Base-by-base conservation (phyloP, 202 grass and related monocot species). In the Panicum virgatum region DNA sequence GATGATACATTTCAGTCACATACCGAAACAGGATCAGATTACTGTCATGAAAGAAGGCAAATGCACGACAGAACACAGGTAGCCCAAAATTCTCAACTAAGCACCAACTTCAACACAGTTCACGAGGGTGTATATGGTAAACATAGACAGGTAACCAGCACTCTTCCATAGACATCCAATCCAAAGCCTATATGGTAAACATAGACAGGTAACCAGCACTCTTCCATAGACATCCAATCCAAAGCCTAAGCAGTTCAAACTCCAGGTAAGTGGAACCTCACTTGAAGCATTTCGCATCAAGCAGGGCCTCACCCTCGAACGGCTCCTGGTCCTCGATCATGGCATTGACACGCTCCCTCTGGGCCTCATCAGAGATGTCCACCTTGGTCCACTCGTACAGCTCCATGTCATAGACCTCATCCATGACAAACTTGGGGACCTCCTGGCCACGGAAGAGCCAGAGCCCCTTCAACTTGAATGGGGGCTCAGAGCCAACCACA, bases 241-340 rank as follows among this genome's bases (percentile, higher is more conserved):
- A 77, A 72, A 58, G 66, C n/a, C 77, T 82, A 60, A 38, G 64
- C 57, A 50, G 19, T 59, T 81, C 38, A 58, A 22, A 6, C 43
- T 51, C 57, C 2, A 39, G 5, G 14, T n/a, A 66, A 43, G 19
- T 9, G 14, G 16, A 10, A 16, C 1, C 74, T 94, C 87, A 97
- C 81, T 97, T 97, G 57, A 97, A 97, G 86, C 94, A 97, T 66
- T 94, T 97, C 16, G 92, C 94, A 37, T 97, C 94, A 38, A 97
- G 75, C 71, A 97, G 85, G 22, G 84, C 59, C 72, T 94, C 84
- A 0, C 94, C 92, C 71, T 94, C 94, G 0, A 97, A 97, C 5
- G 94, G 94, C 82, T 97, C 92, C 62, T 87, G 91, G 44, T 97
- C 94, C 78, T 97, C 94, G 1, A 97, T 97, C 94, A 97, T 94